Conservation (phyloP, 139 green algal genomes). For the Tetraselmis chui region DNA sequence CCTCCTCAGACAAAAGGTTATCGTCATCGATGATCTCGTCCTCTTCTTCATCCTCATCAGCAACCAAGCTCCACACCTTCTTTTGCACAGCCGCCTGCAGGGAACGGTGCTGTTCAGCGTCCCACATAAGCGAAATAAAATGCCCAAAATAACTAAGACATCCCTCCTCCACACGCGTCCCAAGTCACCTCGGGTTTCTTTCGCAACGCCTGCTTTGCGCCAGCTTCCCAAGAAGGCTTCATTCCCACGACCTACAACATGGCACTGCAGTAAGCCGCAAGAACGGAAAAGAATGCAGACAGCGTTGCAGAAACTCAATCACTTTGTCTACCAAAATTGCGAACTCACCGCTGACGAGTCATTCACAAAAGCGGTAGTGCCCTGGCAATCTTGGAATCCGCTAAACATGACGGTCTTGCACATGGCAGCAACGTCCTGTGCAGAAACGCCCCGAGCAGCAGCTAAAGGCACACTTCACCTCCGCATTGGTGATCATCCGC, state of each 20-base stretch:
- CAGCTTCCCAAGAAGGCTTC: conserved; percentile 53
- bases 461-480: too few species aligned
- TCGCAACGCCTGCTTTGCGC: conserved; percentile 23
- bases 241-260: conserved; percentile 29
- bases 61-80: neutral
- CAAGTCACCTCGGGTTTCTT: neutral
- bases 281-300: too few species aligned
- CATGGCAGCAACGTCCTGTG: conserved; percentile 10
- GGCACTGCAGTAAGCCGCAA: too few species aligned
- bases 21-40: conserved; percentile 93
- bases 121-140: too few species aligned
- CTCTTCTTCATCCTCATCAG: conserved; percentile 35
- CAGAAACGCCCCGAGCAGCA: conserved; percentile 51
- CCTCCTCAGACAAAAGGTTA: conserved; percentile 82
- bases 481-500: conserved; percentile 5
- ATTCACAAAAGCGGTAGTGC: neutral
- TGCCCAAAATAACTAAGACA: too few species aligned
- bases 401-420: neutral
- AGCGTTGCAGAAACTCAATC: too few species aligned
- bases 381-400: neutral
- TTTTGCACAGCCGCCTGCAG: neutral
- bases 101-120: too few species aligned
- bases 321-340: too few species aligned
- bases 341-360: too few species aligned
- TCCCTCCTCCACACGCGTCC: too few species aligned